Evolutionary conservation across 768 basidiomycete species (phyloP).

Genomic region (Podaxis pistillaris): DNA sequence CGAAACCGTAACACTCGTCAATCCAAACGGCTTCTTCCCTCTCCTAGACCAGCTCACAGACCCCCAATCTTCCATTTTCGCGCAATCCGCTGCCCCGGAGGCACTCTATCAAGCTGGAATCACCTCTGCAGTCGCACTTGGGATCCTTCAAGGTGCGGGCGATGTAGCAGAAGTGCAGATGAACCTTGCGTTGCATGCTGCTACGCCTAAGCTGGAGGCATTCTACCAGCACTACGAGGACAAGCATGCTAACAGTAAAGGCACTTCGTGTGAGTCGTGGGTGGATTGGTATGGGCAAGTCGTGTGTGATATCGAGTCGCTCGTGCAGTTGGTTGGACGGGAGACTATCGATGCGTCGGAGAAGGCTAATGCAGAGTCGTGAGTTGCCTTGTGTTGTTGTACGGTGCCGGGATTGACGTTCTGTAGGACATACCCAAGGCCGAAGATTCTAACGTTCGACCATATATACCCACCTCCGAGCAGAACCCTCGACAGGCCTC

Average conservation of each 20-base stretch:
- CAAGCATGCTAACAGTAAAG: constrained; percentile 28
- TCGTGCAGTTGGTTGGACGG: constrained; percentile 50
- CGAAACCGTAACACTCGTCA: constrained; percentile 77
- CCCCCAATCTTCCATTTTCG: constrained; percentile 36
- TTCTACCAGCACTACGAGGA: constrained; percentile 71
- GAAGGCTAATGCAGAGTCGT: constrained; percentile 24
- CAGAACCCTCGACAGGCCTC: constrained; percentile 43
- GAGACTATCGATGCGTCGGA: constrained; percentile 45
- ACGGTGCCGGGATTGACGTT: constrained; percentile 5
- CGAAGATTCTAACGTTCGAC: constrained; percentile 71
- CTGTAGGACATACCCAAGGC: constrained; percentile 32
- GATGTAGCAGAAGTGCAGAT: constrained; percentile 60
- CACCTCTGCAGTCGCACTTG: constrained; percentile 44
- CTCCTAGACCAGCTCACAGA: constrained; percentile 65
- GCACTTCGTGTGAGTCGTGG: constrained; percentile 62
- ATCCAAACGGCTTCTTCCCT: constrained; percentile 72
- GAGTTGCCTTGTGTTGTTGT: constrained; percentile 16
- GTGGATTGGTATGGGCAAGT: constrained; percentile 81
- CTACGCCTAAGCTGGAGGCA: constrained; percentile 80
- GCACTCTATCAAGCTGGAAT: constrained; percentile 55
- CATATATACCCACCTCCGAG: constrained; percentile 61
- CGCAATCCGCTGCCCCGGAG: constrained; percentile 40
- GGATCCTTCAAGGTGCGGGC: constrained; percentile 48
- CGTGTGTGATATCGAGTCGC: constrained; percentile 64
- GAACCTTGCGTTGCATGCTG: constrained; percentile 74